Percentiles rank a stretch among this genome's conserved stretches.
phyloP scores from a whole-genome alignment of 208 protist genomes.

The Trypanosoma conorhini region DNA sequence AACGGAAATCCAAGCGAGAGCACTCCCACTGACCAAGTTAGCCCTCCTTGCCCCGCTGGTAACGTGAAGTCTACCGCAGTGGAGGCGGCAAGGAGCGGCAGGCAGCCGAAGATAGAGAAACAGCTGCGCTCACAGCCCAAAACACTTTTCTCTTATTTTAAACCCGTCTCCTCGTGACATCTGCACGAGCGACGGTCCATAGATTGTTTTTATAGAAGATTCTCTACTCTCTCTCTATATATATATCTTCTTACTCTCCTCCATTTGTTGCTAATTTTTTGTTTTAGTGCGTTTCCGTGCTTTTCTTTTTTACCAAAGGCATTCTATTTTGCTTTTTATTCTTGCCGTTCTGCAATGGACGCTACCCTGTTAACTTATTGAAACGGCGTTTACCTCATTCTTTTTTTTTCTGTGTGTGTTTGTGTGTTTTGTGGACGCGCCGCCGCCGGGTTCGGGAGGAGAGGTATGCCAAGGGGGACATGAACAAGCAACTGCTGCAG shows the following conservation, averaged over 20 bases:
- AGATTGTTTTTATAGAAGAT: conserved; percentile 12
- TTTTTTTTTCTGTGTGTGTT: background rate
- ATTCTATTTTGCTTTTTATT: conserved; percentile 14
- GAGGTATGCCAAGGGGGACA: conserved; percentile 17
- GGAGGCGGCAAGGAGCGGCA: conserved; percentile 5
- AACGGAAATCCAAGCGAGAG: background rate
- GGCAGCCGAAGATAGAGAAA: conserved; percentile 14
- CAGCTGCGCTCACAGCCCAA: conserved; percentile 8
- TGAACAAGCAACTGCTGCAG: conserved; percentile 78
- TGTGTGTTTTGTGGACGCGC: background rate
- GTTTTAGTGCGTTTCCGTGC: background rate
- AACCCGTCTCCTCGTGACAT: conserved; percentile 15
- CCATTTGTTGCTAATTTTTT: conserved; percentile 11
- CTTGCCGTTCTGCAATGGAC: background rate
- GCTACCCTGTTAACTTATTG: background rate
- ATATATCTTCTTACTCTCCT: conserved; percentile 7
- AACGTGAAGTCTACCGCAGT: background rate
- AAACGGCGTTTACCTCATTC: conserved; percentile 1
- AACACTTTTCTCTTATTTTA: conserved; percentile 33
- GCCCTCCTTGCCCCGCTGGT: background rate
- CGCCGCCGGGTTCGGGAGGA: background rate
- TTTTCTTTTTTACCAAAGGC: background rate
- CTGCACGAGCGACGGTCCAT: background rate
- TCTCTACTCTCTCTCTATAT: background rate
- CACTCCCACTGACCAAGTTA: background rate